Evolutionary conservation across 2,329 filamentous ascomycete genomes (phyloP), one percentile per base, ranked within the genome.

Genomic region (Cladosporium oxysporum): DNA sequence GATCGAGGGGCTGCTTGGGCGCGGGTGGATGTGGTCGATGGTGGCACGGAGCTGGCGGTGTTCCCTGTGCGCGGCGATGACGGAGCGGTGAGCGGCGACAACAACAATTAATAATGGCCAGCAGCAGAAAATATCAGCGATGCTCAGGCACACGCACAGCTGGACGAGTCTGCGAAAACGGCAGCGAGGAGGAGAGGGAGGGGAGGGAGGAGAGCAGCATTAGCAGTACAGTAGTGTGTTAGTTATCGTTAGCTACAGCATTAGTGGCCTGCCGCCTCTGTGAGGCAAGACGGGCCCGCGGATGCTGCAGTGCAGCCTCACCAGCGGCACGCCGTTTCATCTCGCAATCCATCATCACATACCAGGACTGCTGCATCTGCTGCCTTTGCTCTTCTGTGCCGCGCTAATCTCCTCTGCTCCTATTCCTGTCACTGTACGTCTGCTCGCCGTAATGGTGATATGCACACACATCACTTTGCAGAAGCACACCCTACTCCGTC

Each of bases 1-100:
- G 28, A 53, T 53, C 50, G 50, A 53, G 50, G 50, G 50, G 50
- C 50, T 55, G 28, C 52, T n/a, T 31, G 28, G 41, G 41, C 41
- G 52, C 21, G 18, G 52, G 31, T 29, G 52, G 52, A 31, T 33
- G 52, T 18, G 12, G 52, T n/a, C n/a, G 28, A 29, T 31, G n/a
- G 52, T 55, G 26, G 52, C 31, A 31, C 28, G 52, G 28, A 33
- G 52, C 52, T 23, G 26, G 52, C 29, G 52, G 28, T 55, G 26
- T 55, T 33, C 52, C 52, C 41, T 47, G 41, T 21, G n/a, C n/a
- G 41, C 41, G 1, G 41, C 41, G 41, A 47, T 47, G 52, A 31
- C 28, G 52, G 52, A 29, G 52, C 52, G 52, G 52, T 55, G 52
- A 55, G 52, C 29, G 28, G 18, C 23, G 3, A 29, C 12, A 29